Conservation (phyloP, 768 basidiomycete species). For the Aureoboletus auriporus region DNA sequence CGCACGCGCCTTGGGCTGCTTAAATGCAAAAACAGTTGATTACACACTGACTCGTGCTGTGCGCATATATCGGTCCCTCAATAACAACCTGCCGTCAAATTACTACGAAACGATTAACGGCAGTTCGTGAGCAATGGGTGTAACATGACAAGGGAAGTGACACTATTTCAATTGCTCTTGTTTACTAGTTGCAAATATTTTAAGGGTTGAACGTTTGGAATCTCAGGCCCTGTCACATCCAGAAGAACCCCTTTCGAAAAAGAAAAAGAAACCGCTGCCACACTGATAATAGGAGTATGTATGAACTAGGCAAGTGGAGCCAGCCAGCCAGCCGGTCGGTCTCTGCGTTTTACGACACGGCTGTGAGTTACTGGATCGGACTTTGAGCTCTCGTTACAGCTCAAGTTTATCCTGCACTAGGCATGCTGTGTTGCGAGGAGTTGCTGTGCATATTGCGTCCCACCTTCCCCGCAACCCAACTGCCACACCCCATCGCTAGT, state of each 20-base stretch:
- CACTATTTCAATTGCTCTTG: neutral
- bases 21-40: neutral
- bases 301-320: conserved; percentile 9
- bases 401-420: neutral
- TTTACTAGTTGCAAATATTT: neutral
- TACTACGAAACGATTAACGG: neutral
- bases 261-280: neutral
- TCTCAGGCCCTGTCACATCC: neutral
- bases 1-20: neutral
- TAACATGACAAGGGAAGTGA: neutral
- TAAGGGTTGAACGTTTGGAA: neutral
- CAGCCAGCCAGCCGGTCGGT: neutral
- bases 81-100: neutral
- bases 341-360: neutral
- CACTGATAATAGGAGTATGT: neutral
- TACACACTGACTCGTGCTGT: conserved; percentile 3
- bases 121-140: conserved; percentile 1
- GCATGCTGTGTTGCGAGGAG: neutral
- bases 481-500: neutral
- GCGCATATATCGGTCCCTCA: neutral
- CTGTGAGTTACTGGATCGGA: neutral
- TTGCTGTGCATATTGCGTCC: neutral
- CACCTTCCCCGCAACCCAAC: conserved; percentile 1
- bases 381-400: conserved; percentile 2
- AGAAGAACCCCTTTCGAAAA: neutral